Evolutionary conservation across 23 red algal genomes (phyloP).

Genomic region (Gracilaria caudata): DNA sequence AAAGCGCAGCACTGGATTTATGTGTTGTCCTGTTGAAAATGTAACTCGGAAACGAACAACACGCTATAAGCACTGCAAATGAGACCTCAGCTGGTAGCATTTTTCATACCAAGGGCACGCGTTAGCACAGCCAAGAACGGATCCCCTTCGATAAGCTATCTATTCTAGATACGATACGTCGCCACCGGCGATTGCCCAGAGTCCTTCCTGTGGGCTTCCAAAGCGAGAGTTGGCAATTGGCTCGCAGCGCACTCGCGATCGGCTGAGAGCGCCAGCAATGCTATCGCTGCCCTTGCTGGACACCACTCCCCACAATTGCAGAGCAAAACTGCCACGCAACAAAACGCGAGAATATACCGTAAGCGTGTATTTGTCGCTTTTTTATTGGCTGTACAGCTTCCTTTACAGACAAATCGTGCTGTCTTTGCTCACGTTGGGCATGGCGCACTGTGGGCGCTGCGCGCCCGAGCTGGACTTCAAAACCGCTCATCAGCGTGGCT

Average conservation of each 20-base stretch:
- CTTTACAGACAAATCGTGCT: constrained; percentile 13
- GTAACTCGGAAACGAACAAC: too few species aligned
- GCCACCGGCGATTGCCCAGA: too few species aligned
- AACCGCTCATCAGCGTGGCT: neutral
- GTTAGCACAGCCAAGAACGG: too few species aligned
- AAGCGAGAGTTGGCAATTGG: neutral
- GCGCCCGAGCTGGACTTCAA: neutral
- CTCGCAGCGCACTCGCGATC: neutral
- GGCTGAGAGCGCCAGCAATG: constrained; percentile 18
- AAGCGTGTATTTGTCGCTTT: neutral
- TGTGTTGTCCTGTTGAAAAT: too few species aligned
- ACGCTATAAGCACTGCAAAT: too few species aligned
- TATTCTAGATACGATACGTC: too few species aligned
- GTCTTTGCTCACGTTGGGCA: neutral
- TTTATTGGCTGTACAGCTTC: neutral
- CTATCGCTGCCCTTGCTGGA: neutral
- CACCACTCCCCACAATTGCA: neutral
- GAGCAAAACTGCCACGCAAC: constrained; percentile 14
- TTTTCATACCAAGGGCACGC: too few species aligned
- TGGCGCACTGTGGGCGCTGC: neutral
- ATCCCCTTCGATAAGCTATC: too few species aligned
- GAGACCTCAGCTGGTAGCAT: too few species aligned
- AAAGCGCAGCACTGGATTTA: neutral
- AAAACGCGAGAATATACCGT: neutral
- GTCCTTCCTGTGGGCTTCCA: too few species aligned